Conservation (phyloP, 2,329 filamentous ascomycete species). For the Metarhizium brunneum region DNA sequence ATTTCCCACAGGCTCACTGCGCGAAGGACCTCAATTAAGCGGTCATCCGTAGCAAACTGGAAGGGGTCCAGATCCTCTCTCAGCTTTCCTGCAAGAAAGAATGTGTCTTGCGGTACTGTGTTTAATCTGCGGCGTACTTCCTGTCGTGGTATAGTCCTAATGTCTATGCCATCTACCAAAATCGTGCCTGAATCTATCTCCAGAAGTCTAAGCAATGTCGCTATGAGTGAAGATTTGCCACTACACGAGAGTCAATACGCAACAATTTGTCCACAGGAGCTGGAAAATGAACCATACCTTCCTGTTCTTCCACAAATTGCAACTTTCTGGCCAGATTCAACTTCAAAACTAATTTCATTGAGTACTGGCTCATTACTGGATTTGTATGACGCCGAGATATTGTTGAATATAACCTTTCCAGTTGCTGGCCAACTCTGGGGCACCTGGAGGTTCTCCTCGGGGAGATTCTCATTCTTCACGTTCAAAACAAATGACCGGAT, state of each 20-base stretch:
- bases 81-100: slow-evolving; percentile 38
- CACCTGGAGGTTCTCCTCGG: slow-evolving; percentile 10
- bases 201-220: slow-evolving; percentile 36
- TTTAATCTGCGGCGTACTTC: slow-evolving; percentile 23
- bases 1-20: slow-evolving; percentile 33
- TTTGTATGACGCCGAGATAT: slow-evolving; percentile 21
- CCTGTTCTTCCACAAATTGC: slow-evolving; percentile 35
- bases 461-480: slow-evolving; percentile 13
- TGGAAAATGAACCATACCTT: slow-evolving; percentile 7
- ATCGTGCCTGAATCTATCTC: slow-evolving; percentile 32
- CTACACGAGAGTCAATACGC: background rate
- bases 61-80: slow-evolving; percentile 40
- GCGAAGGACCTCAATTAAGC: slow-evolving; percentile 31
- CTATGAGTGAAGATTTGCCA: slow-evolving; percentile 27
- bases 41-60: slow-evolving; percentile 22
- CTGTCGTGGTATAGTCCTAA: slow-evolving; percentile 12
- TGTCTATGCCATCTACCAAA: slow-evolving; percentile 33
- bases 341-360: slow-evolving; percentile 16
- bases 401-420: slow-evolving; percentile 16
- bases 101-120: slow-evolving; percentile 40
- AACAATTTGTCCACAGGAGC: background rate
- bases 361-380: slow-evolving; percentile 13
- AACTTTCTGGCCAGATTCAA: slow-evolving; percentile 25
- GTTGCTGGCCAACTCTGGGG: slow-evolving; percentile 15
- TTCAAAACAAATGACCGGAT: slow-evolving; percentile 17